Base-by-base conservation (phyloP, 75 land plant genomes). In the Selaginella moellendorffii region DNA sequence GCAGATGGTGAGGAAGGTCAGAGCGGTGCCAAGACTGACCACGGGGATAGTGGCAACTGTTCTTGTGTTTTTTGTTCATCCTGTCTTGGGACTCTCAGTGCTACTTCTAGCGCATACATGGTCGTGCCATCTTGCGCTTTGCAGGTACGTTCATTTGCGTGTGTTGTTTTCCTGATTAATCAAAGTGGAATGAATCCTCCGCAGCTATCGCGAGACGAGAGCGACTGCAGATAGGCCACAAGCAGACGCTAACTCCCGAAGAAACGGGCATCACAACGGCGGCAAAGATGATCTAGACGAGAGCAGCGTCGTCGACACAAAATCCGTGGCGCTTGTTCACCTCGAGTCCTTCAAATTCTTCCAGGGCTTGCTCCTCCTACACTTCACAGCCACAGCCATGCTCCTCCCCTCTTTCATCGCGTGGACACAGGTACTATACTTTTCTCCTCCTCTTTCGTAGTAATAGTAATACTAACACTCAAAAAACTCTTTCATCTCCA, bases 341-440 rank as follows among this genome's bases (percentile, higher is more conserved):
- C 64, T 83, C 30, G 98, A 86, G 42, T 69, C 73, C 17, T 89
- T 89, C 64, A 75, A 81, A 65, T 78, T 81, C 54, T 75, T 72
- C 27, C 98, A 88, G 66, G 83, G 90, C 30, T 31, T 93, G 63
- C 60, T 82, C 62, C 72, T 86, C 27, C 70, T 86, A 54, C 96
- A 93, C 76, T 54, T 89, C 30, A 67, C 80, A 63, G 90, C 86
- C 22, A 60, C 83, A 22, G 68, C 80, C 23, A 82, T 85, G 98
- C 85, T 93, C 71, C 67, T 79, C 2, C 98, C 98, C 28, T 89
- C 98, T n/a, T 78, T 93, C 52, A 69, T 78, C 26, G 87, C 98
- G 30, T 93, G 96, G 87, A 73, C 73, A 24, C 96, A 89, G 98
- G 96, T 93, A 76, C 0, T 31, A 28, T 26, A 29, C 10, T 27